Conservation (phyloP, 805 yeast species). For the Candida hispaniensis region DNA sequence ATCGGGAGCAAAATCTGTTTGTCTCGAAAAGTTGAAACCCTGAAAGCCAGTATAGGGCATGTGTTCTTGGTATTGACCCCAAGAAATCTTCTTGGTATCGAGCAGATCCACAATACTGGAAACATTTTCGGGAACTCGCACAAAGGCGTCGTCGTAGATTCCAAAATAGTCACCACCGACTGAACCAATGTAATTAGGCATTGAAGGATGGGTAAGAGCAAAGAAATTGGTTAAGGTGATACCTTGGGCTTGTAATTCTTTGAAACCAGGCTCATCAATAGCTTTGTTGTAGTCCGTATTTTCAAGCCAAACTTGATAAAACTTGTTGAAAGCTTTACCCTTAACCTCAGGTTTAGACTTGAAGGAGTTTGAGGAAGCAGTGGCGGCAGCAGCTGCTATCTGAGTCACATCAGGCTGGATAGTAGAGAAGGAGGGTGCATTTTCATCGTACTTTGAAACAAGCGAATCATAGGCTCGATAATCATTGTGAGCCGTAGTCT, state of each 20-base stretch:
- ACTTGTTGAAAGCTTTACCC: constrained; percentile 36
- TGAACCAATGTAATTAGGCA: constrained; percentile 43
- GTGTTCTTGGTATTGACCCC: constrained; percentile 47
- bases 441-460: constrained; percentile 7
- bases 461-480: constrained; percentile 6
- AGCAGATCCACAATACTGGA: constrained; percentile 40
- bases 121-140: constrained; percentile 37
- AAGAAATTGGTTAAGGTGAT: constrained; percentile 41
- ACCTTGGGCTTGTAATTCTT: constrained; percentile 37
- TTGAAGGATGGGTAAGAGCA: constrained; percentile 43
- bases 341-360: constrained; percentile 30
- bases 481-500: constrained; percentile 15
- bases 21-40: constrained; percentile 39
- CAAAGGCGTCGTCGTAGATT: constrained; percentile 37
- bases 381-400: constrained; percentile 27
- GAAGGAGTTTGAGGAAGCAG: constrained; percentile 27
- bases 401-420: constrained; percentile 28
- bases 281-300: constrained; percentile 44
- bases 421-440: constrained; percentile 9
- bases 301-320: constrained; percentile 40
- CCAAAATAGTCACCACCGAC: constrained; percentile 45
- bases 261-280: constrained; percentile 35
- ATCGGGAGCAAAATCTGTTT: constrained; percentile 36
- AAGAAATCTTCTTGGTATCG: constrained; percentile 37
- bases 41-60: constrained; percentile 43